These are phyloP conservation scores for Meripilus lineatus DNA, from an alignment of 1,284 basidiomycete species.

Conservation along the genomic window DNA sequence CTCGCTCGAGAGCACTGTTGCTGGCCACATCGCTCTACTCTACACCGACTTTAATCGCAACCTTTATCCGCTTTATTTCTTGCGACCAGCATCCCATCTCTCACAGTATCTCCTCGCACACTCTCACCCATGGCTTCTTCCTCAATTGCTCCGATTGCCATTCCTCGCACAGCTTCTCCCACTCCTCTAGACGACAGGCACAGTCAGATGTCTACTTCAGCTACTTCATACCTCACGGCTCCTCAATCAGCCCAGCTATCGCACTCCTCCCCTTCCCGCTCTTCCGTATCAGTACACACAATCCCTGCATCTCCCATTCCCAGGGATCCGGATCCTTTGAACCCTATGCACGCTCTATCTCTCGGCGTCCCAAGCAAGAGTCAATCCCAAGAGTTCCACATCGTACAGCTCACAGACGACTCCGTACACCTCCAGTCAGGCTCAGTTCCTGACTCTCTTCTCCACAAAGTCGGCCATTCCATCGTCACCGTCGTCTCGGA, in stretches of 20 bases:
- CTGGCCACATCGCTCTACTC: too few species aligned
- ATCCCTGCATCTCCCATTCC: constrained; percentile 13
- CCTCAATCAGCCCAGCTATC: constrained; percentile 13
- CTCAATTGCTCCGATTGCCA: constrained; percentile 17
- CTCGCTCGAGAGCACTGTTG: too few species aligned
- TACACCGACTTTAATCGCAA: too few species aligned
- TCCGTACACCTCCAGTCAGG: constrained; percentile 37
- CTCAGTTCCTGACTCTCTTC: constrained; percentile 32
- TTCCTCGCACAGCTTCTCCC: constrained; percentile 22
- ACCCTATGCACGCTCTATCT: constrained; percentile 30
- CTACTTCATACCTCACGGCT: constrained; percentile 21
- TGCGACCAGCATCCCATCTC: too few species aligned
- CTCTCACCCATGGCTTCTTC: too few species aligned
- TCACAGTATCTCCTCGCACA: too few species aligned
- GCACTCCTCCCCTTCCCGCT: constrained; percentile 22
- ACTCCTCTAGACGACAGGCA: constrained; percentile 20
- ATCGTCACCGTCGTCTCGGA: constrained; percentile 30
- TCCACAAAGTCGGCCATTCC: constrained; percentile 34
- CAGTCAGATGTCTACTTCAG: constrained; percentile 19
- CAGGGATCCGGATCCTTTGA: constrained; percentile 20
- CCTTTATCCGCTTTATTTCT: too few species aligned
- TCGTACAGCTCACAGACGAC: constrained; percentile 48
- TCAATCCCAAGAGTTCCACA: constrained; percentile 42
- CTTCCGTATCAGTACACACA: constrained; percentile 34
- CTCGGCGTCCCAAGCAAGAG: constrained; percentile 4